A percentile compares a stretch with the other conserved stretches of the same genome.
Conservation (phyloP, 1,284 basidiomycete genomes). For the Irpex sp. region DNA sequence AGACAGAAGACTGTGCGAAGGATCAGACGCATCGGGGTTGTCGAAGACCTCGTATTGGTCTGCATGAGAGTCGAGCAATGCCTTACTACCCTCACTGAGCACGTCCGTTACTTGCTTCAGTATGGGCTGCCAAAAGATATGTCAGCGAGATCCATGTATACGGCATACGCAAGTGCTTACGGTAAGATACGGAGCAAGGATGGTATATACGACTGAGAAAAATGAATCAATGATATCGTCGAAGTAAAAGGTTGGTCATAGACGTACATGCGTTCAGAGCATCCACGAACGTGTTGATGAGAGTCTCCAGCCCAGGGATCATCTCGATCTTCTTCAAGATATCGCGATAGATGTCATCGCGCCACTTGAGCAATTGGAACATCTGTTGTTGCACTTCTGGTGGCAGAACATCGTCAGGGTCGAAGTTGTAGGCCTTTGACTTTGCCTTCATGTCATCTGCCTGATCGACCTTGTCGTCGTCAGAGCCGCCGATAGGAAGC, state of each 20-base stretch:
- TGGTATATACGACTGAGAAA: slow-evolving; percentile 61
- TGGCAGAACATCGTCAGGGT: slow-evolving; percentile 58
- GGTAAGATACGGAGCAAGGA: slow-evolving; percentile 62
- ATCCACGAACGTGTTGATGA: slow-evolving; percentile 65
- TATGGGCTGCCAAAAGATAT: slow-evolving; percentile 43
- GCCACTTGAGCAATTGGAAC: slow-evolving; percentile 71
- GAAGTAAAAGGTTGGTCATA: neutral
- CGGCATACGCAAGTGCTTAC: slow-evolving; percentile 27
- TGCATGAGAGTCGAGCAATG: slow-evolving; percentile 60
- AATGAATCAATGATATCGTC: neutral
- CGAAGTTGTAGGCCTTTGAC: slow-evolving; percentile 51
- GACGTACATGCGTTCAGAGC: slow-evolving; percentile 58
- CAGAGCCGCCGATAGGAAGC: slow-evolving; percentile 47
- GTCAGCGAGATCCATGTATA: neutral
- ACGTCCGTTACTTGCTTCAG: slow-evolving; percentile 54
- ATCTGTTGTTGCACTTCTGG: slow-evolving; percentile 70
- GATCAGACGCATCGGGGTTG: slow-evolving; percentile 68
- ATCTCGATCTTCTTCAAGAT: slow-evolving; percentile 54
- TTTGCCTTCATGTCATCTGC: slow-evolving; percentile 50
- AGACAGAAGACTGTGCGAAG: slow-evolving; percentile 66
- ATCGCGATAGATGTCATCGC: slow-evolving; percentile 55
- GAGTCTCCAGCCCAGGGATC: slow-evolving; percentile 66
- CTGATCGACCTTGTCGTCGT: slow-evolving; percentile 47
- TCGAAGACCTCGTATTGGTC: slow-evolving; percentile 75
- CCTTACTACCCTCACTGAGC: slow-evolving; percentile 61